Percentiles rank a stretch among this genome's conserved stretches.
phyloP scores from a whole-genome alignment of 345 rosid species.

The Populus simonii region DNA sequence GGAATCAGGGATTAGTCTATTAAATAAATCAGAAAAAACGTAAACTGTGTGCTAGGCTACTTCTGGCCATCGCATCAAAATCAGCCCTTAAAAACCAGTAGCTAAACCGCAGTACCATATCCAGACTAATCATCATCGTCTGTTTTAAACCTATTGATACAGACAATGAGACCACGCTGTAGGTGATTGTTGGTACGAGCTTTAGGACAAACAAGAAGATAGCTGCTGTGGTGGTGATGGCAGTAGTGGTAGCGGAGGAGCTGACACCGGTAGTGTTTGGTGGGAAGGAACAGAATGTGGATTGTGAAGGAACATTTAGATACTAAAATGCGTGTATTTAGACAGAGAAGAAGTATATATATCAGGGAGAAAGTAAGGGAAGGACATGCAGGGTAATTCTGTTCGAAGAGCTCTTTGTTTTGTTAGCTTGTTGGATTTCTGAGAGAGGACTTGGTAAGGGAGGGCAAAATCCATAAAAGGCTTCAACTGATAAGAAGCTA shows the following conservation, averaged over 20 bases:
- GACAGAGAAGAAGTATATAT: neutral
- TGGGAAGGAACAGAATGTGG: too few relatives aligned
- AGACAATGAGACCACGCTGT: too few relatives aligned
- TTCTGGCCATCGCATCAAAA: neutral
- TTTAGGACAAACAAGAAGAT: too few relatives aligned
- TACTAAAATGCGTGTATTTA: too few relatives aligned
- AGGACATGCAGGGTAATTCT: neutral
- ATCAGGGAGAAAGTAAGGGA: neutral
- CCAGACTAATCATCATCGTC: too few relatives aligned
- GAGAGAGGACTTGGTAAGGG: neutral
- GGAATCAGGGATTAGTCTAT: neutral
- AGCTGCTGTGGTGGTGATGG: too few relatives aligned
- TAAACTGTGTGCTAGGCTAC: neutral
- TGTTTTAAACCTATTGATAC: too few relatives aligned
- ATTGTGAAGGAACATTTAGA: too few relatives aligned
- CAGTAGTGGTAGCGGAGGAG: too few relatives aligned
- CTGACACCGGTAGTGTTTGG: too few relatives aligned
- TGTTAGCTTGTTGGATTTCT: neutral
- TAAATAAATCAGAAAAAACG: too few relatives aligned
- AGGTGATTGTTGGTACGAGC: too few relatives aligned
- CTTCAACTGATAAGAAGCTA: neutral
- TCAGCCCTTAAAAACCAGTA: neutral
- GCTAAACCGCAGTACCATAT: neutral
- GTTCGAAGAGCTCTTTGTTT: neutral
- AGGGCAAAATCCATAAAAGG: neutral